Base-by-base conservation (phyloP, 257 asterid genomes). In the Solanum sejunctum region DNA sequence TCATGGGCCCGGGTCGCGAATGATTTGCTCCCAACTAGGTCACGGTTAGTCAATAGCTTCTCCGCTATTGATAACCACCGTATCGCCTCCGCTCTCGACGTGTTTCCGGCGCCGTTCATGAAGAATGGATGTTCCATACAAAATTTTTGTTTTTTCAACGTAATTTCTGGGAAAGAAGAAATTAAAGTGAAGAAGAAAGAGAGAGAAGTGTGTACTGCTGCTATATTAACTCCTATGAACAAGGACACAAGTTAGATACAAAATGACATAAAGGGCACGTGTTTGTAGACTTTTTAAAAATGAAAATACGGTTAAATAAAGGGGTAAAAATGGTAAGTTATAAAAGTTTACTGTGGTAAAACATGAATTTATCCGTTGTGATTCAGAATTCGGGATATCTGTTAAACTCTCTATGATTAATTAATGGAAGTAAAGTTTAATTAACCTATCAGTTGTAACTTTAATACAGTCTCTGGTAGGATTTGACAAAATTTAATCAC, bases 1-100 rank as follows among this genome's bases (percentile, higher is more conserved):
- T 95, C 99, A 49, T 97, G 94, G 36, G 98, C 99, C 2, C 98
- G 97, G 83, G 91, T 89, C 20, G 98, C 99, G 84, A 95, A 93
- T 3, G 98, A 90, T 86, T 94, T 97, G 93, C 97, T 89, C 0
- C 98, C 98, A 45, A 94, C 80, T 1, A 94, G 88, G 89, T 97
- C 98, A 56, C 98, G 97, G n/a, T 92, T 88, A 8, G 94, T 88
- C 39, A 97, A 90, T 55, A 94, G 94, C 88, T 95, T 95, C 94
- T 97, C 99, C 10, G 98, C 92, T 49, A 94, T 92, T 5, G 98
- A 89, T 43, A 97, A 88, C 96, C 98, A 94, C 86, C 95, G 92
- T 17, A 93, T 85, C 12, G 99, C 98, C 93, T 97, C 98, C 64
- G 95, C 95, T 15, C 97, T 90, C 2, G 93, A 89, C 70, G 95